Evolutionary conservation across 805 yeast species (phyloP).

Genomic region (Metschnikowia drakensbergensis): DNA sequence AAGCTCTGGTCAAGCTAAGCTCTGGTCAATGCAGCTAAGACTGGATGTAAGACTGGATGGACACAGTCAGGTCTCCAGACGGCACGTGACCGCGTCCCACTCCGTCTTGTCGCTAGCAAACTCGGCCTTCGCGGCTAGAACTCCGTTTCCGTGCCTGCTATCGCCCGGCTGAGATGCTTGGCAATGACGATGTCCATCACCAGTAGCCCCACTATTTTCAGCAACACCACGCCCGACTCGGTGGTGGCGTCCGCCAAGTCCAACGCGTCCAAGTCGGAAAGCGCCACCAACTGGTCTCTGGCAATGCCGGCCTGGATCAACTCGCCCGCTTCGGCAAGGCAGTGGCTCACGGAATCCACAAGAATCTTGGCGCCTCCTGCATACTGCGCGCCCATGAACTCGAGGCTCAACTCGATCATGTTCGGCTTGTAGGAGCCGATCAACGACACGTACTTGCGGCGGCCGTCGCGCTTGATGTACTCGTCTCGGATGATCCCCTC

Average conservation of each 20-base stretch:
- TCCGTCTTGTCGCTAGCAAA: too few relatives aligned
- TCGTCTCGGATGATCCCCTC: constrained; percentile 40
- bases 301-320: constrained; percentile 45
- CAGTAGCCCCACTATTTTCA: constrained; percentile 59
- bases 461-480: constrained; percentile 28
- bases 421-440: constrained; percentile 68
- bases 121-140: neutral
- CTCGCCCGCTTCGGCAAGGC: constrained; percentile 63
- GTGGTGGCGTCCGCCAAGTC: constrained; percentile 4
- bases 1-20: too few relatives aligned
- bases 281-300: constrained; percentile 41
- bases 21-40: too few relatives aligned
- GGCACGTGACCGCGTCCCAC: too few relatives aligned
- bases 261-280: constrained; percentile 31
- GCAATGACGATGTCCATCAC: constrained; percentile 62
- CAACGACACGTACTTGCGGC: constrained; percentile 44
- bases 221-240: constrained; percentile 33
- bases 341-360: constrained; percentile 58
- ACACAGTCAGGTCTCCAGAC: too few relatives aligned
- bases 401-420: constrained; percentile 58
- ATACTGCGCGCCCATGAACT: constrained; percentile 31
- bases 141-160: constrained; percentile 12
- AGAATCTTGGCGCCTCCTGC: constrained; percentile 42
- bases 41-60: too few relatives aligned
- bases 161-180: constrained; percentile 30